Evolutionary conservation across 2,329 filamentous ascomycete genomes (phyloP), one percentile per base, ranked within the genome.

Genomic region (Xylariaceae sp.): DNA sequence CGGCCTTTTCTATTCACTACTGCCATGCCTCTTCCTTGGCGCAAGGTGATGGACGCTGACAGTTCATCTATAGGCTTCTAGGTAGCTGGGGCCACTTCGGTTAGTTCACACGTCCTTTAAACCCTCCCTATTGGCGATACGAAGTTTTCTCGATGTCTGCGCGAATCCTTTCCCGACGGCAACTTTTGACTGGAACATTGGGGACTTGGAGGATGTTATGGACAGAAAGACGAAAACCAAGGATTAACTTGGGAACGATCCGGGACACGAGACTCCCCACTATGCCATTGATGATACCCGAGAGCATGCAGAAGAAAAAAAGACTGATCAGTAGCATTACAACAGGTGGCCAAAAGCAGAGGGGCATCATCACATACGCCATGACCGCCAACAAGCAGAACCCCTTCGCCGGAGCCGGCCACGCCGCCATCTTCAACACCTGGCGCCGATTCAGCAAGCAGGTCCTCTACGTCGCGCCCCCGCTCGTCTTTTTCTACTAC

Each of bases 341-440:
- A 40, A 29, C 61, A 82, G 78, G 78, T 64, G 73, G 75, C 59
- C 64, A 71, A 66, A 76, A 76, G 67, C 80, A 84, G 66, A 82
- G 76, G 67, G 81, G 81, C 49, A 79, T 85, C 60, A 66, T 82
- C 63, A 71, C 72, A 62, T 97, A 94, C 73, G 79, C 84, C 56
- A 66, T 98, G 58, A 85, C 88, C 59, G 72, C 86, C 57, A 97
- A 98, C 80, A 85, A 87, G 67, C 92, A 95, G 76, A 84, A 87
- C 64, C 87, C 90, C 54, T 78, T 95, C 57, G 89, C 89, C 54
- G 88, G 88, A 61, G 75, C 85, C 49, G 70, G 78, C 55, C 74
- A 92, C 69, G 86, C 85, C 57, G 92, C 91, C 64, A 73, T 97
- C 75, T 97, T 97, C 85, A 98, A 98, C 81, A 85, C 82, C 61